phyloP scores from a whole-genome alignment of 805 yeast genomes.

The Saccharomyces eubayanus region DNA sequence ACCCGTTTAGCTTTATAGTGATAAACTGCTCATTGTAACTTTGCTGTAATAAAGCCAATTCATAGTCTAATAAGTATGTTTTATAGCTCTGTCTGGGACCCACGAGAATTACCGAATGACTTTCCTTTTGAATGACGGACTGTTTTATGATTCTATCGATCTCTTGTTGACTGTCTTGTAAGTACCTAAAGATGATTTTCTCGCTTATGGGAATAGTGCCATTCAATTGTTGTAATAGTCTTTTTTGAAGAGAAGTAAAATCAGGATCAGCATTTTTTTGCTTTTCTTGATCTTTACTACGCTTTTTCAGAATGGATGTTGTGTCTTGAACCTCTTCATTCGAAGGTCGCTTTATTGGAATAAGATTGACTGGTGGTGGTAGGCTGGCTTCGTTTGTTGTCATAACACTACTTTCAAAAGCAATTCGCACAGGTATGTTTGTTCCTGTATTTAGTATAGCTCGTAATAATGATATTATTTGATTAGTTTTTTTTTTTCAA shows the following conservation, averaged over 20 bases:
- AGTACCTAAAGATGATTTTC: conserved; percentile 13
- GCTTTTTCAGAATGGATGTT: background rate
- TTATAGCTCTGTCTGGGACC: conserved; percentile 83
- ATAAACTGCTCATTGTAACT: conserved; percentile 46
- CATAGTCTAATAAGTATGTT: conserved; percentile 51
- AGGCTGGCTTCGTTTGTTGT: background rate
- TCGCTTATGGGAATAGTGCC: conserved; percentile 17
- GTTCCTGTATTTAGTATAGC: background rate
- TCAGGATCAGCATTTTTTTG: conserved; percentile 5
- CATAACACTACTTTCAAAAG: background rate
- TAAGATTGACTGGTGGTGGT: background rate
- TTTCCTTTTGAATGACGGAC: conserved; percentile 60
- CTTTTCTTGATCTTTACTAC: background rate
- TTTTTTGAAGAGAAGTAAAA: conserved; percentile 14
- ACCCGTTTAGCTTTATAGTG: conserved; percentile 58
- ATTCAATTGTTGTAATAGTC: conserved; percentile 18
- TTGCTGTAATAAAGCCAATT: conserved; percentile 38
- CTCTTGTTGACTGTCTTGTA: conserved; percentile 32
- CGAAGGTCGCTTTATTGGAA: background rate
- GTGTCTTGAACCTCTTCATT: background rate
- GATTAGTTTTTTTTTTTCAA: background rate
- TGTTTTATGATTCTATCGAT: conserved; percentile 51
- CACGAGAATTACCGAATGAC: conserved; percentile 69
- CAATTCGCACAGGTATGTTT: background rate
- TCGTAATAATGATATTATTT: background rate